Evolutionary conservation across 768 basidiomycete species (phyloP).

Genomic region (Hypsizygus marmoreus): DNA sequence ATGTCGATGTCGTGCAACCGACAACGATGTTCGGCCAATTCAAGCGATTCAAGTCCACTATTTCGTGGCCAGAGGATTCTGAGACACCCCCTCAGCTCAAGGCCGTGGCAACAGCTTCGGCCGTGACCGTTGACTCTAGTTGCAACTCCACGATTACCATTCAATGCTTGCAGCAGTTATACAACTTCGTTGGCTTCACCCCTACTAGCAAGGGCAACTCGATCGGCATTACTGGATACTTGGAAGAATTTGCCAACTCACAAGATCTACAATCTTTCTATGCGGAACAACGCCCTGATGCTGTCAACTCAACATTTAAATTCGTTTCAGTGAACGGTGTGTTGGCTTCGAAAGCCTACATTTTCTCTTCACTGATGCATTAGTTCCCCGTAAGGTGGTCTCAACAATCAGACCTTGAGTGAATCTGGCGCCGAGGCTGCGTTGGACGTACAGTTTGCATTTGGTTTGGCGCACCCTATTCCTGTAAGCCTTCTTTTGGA

Average conservation of each 20-base stretch:
- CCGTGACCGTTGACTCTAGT: too few relatives aligned
- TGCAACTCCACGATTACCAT: too few relatives aligned
- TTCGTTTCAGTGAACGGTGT: conserved; percentile 57
- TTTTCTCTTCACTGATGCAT: neutral
- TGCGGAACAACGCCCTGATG: conserved; percentile 44
- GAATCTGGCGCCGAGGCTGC: conserved; percentile 65
- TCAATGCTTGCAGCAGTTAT: too few relatives aligned
- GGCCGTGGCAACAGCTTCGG: too few relatives aligned
- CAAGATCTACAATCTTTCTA: conserved; percentile 54
- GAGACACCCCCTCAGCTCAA: too few relatives aligned
- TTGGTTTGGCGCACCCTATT: conserved; percentile 62
- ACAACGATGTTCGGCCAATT: conserved; percentile 68
- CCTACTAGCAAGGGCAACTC: conserved; percentile 46
- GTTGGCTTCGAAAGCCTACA: too few relatives aligned
- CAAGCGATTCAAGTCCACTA: conserved; percentile 43
- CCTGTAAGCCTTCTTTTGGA: conserved; percentile 29
- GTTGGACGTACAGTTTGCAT: conserved; percentile 64
- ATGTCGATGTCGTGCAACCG: conserved; percentile 68
- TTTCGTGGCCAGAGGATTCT: too few relatives aligned
- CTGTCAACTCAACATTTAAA: conserved; percentile 51
- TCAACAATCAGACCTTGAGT: conserved; percentile 52
- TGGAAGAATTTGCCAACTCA: conserved; percentile 53
- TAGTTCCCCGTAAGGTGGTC: too few relatives aligned
- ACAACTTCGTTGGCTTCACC: conserved; percentile 43
- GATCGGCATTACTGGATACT: conserved; percentile 56